Percentiles rank a stretch among this genome's conserved stretches.
phyloP scores from a whole-genome alignment of 148 eudicot genomes.

The Rhododendron griersonianum region DNA sequence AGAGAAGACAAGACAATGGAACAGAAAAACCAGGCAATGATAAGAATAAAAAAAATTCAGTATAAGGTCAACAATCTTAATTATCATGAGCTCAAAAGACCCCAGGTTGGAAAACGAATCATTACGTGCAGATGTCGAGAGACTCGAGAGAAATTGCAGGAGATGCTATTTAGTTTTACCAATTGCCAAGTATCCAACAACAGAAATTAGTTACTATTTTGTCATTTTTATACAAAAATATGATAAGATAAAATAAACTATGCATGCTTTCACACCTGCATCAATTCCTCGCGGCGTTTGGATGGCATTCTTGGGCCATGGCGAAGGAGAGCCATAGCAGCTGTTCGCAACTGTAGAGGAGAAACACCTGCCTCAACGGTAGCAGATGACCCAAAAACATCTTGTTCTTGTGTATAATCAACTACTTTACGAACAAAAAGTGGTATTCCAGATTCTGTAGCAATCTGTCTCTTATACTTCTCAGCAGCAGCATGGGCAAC shows the following conservation, averaged over 20 bases:
- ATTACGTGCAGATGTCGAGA: not conserved
- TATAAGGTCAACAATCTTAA: not conserved
- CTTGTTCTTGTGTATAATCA: slow-evolving; percentile 47
- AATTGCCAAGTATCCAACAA: not conserved
- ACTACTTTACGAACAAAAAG: slow-evolving; percentile 74
- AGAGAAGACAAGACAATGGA: not conserved
- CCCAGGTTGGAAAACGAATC: not conserved
- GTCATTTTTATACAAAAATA: not conserved
- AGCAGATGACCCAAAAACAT: slow-evolving; percentile 26
- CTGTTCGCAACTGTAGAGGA: slow-evolving; percentile 75
- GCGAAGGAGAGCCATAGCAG: slow-evolving; percentile 91
- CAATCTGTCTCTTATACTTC: slow-evolving; percentile 70
- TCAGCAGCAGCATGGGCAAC: slow-evolving; percentile 95
- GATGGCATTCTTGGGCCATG: slow-evolving; percentile 90
- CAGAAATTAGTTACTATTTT: not conserved
- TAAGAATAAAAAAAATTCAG: not conserved
- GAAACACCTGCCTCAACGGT: slow-evolving; percentile 65
- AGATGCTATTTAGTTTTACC: not conserved
- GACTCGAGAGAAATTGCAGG: not conserved
- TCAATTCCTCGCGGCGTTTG: slow-evolving; percentile 72
- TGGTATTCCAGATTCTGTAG: slow-evolving; percentile 78
- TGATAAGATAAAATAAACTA: not conserved
- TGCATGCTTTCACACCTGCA: slow-evolving; percentile 46
- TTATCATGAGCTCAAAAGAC: not conserved
- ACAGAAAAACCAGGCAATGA: not conserved